These are phyloP conservation scores for Umbelopsis ramanniana DNA, from an alignment of 192 early-diverging fungal species.

Conservation along the genomic window DNA sequence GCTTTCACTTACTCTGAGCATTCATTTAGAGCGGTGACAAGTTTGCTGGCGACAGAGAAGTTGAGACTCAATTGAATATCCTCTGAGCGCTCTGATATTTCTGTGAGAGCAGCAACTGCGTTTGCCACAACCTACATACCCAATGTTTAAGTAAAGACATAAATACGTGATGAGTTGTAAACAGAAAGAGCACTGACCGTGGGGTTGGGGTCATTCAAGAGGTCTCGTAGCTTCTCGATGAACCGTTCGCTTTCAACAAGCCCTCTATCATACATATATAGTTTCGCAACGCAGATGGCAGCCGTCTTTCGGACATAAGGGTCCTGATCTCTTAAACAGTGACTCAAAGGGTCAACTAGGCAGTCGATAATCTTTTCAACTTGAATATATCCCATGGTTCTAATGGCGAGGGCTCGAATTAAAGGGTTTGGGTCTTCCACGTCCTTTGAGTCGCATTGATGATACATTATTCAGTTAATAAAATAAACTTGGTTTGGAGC, in stretches of 20 bases:
- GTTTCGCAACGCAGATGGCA: constrained; percentile 91
- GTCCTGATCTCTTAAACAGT: constrained; percentile 82
- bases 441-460: constrained; percentile 59
- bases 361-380: constrained; percentile 89
- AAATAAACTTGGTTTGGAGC: not conserved
- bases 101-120: constrained; percentile 90
- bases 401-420: constrained; percentile 92
- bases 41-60: constrained; percentile 85
- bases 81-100: constrained; percentile 91
- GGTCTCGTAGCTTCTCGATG: constrained; percentile 85
- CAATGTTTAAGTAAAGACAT: no score
- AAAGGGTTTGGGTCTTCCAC: constrained; percentile 91
- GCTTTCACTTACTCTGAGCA: constrained; percentile 81
- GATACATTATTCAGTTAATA: not conserved
- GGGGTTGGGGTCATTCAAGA: constrained; percentile 89
- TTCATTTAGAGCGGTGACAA: constrained; percentile 93
- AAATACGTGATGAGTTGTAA: not conserved
- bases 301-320: constrained; percentile 98
- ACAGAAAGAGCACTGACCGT: constrained; percentile 55
- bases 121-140: constrained; percentile 87
- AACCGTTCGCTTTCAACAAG: constrained; percentile 88
- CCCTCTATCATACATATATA: constrained; percentile 86
- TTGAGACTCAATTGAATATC: constrained; percentile 86
- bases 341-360: constrained; percentile 84
- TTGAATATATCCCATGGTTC: constrained; percentile 97